phyloP scores from a whole-genome alignment of 495 filamentous ascomycete species.

The Parmelia sp. region DNA sequence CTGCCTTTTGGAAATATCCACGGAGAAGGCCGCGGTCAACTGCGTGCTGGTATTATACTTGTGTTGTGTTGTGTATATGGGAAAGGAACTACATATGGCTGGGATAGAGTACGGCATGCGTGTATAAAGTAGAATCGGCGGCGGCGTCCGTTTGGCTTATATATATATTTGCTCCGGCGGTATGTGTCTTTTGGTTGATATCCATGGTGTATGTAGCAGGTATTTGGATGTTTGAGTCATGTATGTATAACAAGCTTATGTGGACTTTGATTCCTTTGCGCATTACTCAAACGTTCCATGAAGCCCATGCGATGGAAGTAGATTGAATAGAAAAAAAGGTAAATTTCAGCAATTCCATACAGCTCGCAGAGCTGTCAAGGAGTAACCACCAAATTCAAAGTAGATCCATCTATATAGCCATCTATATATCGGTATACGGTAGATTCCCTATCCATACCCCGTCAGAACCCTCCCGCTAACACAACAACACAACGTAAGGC shows the following conservation, averaged over 20 bases:
- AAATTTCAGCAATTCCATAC: not conserved
- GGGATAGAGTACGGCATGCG: not conserved
- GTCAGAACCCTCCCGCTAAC: not conserved
- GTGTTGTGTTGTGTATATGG: not conserved
- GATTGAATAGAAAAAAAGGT: no score
- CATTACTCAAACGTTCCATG: no score
- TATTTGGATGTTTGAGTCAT: not conserved
- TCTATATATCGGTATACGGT: no score
- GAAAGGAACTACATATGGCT: not conserved
- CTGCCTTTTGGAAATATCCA: not conserved
- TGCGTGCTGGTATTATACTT: not conserved
- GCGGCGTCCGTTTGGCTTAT: not conserved
- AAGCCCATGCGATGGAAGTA: no score
- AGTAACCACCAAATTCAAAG: not conserved
- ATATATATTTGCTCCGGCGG: not conserved
- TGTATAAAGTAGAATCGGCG: not conserved
- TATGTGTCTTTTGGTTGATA: not conserved
- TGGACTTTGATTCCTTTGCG: no score
- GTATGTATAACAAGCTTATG: no score
- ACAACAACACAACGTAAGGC: not conserved
- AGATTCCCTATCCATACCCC: not conserved
- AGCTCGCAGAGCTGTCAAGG: not conserved
- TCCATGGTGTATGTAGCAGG: not conserved
- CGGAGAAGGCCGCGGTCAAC: not conserved
- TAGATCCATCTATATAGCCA: conserved; percentile 1